phyloP scores from a whole-genome alignment of 2,329 filamentous ascomycete genomes.

The Fusarium palustre region DNA sequence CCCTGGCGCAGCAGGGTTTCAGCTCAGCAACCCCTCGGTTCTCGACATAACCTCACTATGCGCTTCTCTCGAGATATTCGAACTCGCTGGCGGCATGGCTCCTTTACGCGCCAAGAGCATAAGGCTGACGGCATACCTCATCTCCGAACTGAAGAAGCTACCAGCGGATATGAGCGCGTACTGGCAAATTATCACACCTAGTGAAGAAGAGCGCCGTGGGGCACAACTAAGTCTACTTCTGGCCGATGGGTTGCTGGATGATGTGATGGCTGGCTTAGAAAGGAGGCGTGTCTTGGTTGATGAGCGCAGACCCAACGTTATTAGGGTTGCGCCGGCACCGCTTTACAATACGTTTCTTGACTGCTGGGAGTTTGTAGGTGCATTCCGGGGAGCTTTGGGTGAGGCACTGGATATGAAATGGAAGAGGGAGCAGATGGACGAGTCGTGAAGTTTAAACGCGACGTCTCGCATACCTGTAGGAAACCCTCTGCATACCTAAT shows the following conservation, averaged over 20 bases:
- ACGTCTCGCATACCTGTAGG: background rate
- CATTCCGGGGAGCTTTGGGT: slow-evolving; percentile 44
- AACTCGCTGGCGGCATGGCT: slow-evolving; percentile 65
- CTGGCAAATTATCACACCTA: slow-evolving; percentile 74
- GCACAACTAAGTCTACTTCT: slow-evolving; percentile 81
- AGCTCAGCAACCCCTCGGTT: slow-evolving; percentile 79
- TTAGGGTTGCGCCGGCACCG: slow-evolving; percentile 81
- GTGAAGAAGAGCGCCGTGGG: slow-evolving; percentile 72
- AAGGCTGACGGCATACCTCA: slow-evolving; percentile 76
- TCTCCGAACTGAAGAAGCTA: slow-evolving; percentile 65
- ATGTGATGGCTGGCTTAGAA: slow-evolving; percentile 71
- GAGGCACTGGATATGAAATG: slow-evolving; percentile 40
- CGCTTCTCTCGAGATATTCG: slow-evolving; percentile 73
- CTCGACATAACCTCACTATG: slow-evolving; percentile 78
- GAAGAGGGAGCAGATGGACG: slow-evolving; percentile 35
- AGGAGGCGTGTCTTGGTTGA: slow-evolving; percentile 79
- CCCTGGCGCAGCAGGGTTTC: slow-evolving; percentile 79
- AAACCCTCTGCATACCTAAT: background rate
- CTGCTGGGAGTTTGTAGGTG: slow-evolving; percentile 50
- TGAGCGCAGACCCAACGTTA: slow-evolving; percentile 82
- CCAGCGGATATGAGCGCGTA: slow-evolving; percentile 43
- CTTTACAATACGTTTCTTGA: slow-evolving; percentile 84
- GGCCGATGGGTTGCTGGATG: slow-evolving; percentile 72
- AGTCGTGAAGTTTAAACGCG: background rate
- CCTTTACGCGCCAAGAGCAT: slow-evolving; percentile 69